Evolutionary conservation across 2,329 filamentous ascomycete genomes (phyloP).

Genomic region (Xylaria sp.): DNA sequence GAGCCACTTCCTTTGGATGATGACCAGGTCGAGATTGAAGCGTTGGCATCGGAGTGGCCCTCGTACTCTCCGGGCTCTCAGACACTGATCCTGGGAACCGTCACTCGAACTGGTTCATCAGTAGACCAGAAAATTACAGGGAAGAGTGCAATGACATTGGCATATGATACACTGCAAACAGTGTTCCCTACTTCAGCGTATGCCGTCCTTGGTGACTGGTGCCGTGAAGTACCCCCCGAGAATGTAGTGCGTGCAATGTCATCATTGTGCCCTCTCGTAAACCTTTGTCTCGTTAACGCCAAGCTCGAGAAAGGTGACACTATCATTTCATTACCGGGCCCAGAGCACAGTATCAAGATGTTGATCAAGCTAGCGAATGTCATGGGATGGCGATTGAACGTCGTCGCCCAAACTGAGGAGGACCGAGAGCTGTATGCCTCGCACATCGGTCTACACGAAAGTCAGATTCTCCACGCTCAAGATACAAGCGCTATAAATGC

Average conservation of each 20-base stretch:
- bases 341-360: conserved; percentile 17
- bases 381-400: conserved; percentile 25
- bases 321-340: conserved; percentile 25
- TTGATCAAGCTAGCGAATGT: conserved; percentile 10
- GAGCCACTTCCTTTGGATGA: conserved; percentile 6
- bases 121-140: not conserved
- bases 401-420: conserved; percentile 8
- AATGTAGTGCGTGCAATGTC: conserved; percentile 14
- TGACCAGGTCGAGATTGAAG: conserved; percentile 27
- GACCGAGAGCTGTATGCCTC: conserved; percentile 10
- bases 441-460: conserved; percentile 5
- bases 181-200: conserved; percentile 27
- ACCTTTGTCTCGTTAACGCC: conserved; percentile 18
- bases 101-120: conserved; percentile 11
- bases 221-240: not conserved
- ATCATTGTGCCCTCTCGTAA: conserved; percentile 23
- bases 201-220: conserved; percentile 12
- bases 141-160: conserved; percentile 23
- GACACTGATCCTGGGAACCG: conserved; percentile 15
- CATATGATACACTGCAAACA: conserved; percentile 23
- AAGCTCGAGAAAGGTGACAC: conserved; percentile 31
- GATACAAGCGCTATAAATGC: conserved; percentile 10
- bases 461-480: conserved; percentile 1
- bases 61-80: conserved; percentile 21
- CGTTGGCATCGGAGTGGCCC: conserved; percentile 26